A percentile compares a stretch with the other conserved stretches of the same genome.
Conservation (phyloP, 202 grass and related monocot species). For the Setaria viridis region DNA sequence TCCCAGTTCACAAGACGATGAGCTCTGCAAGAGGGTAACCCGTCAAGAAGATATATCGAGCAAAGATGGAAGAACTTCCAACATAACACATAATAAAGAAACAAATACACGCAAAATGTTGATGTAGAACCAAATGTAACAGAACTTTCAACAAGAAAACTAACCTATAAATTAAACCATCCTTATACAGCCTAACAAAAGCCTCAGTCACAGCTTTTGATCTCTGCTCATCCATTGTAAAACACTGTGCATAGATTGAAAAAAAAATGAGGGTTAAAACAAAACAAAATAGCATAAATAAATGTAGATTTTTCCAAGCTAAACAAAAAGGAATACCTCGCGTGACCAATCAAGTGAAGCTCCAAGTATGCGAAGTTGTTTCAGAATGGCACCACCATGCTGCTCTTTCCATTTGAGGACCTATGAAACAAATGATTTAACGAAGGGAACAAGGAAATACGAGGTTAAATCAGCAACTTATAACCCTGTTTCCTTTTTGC, state of each 20-base stretch:
- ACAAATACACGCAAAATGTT: neutral
- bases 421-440: conserved; percentile 48
- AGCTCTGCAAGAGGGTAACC: conserved; percentile 52
- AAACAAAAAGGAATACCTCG: conserved; percentile 58
- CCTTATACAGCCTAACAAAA: conserved; percentile 84
- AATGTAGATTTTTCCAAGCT: conserved; percentile 27
- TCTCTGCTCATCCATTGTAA: conserved; percentile 92
- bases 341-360: conserved; percentile 97
- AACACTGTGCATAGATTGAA: conserved; percentile 35
- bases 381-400: conserved; percentile 85
- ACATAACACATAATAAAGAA: neutral
- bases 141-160: conserved; percentile 24
- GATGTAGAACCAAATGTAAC: neutral
- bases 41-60: neutral
- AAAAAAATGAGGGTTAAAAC: neutral
- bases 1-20: conserved; percentile 95
- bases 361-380: conserved; percentile 80
- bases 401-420: conserved; percentile 97
- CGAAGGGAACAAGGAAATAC: conserved; percentile 40
- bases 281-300: neutral
- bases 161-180: conserved; percentile 91
- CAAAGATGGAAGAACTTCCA: conserved; percentile 3
- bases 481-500: neutral
- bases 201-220: conserved; percentile 91
- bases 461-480: neutral